These are phyloP conservation scores for Purshia tridentata DNA, from an alignment of 306 rosid species.

Conservation along the genomic window DNA sequence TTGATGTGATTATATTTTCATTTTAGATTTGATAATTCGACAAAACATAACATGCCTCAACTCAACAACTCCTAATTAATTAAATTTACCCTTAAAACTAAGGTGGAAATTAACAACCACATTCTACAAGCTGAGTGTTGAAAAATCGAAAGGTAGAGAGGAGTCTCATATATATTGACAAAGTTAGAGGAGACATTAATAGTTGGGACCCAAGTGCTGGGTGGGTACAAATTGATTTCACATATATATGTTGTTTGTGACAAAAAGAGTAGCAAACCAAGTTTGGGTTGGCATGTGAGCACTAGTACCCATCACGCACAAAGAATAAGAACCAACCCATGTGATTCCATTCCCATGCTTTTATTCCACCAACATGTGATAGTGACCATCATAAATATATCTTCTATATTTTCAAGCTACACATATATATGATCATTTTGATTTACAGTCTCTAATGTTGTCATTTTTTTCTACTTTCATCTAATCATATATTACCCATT, in stretches of 20 bases:
- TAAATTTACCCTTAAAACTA: too few species aligned
- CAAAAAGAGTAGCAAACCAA: slow-evolving; percentile 32
- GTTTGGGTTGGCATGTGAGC: slow-evolving; percentile 55
- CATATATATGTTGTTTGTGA: slow-evolving; percentile 24
- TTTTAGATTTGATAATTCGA: too few species aligned
- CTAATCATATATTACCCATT: too few species aligned
- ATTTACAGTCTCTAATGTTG: too few species aligned
- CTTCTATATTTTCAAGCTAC: slow-evolving; percentile 31
- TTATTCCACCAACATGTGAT: slow-evolving; percentile 60
- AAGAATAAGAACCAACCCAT: slow-evolving; percentile 39
- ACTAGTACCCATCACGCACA: slow-evolving; percentile 37
- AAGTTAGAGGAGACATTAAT: slow-evolving; percentile 21
- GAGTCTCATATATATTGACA: neutral
- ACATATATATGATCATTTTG: neutral
- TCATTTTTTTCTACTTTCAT: too few species aligned
- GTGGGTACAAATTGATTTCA: slow-evolving; percentile 41
- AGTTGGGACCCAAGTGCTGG: slow-evolving; percentile 46
- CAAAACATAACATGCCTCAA: too few species aligned
- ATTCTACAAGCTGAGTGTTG: too few species aligned
- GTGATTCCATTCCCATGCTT: slow-evolving; percentile 48
- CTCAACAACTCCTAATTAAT: too few species aligned
- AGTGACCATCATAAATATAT: slow-evolving; percentile 22
- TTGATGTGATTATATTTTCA: too few species aligned
- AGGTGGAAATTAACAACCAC: too few species aligned
- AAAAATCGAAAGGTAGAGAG: too few species aligned